A percentile compares a stretch with the other conserved stretches of the same genome.
Conservation (phyloP, 108 stramenopile species). For the Cyclotella baltica region DNA sequence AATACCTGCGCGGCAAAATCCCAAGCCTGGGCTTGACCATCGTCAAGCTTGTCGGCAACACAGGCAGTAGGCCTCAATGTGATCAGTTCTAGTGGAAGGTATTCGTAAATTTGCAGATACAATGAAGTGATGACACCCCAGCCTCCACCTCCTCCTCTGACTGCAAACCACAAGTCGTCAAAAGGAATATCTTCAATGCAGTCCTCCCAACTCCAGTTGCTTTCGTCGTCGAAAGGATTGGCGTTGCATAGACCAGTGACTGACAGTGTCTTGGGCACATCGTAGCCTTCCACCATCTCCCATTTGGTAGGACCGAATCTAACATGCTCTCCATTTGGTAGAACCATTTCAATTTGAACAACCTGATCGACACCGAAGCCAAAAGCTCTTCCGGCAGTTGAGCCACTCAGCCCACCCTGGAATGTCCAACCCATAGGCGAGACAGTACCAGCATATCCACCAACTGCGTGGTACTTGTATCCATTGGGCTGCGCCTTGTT, state of each 20-base stretch:
- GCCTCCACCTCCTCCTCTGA: slow-evolving; percentile 19
- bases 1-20: background rate
- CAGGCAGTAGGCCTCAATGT: background rate
- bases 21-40: background rate
- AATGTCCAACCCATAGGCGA: slow-evolving; percentile 42
- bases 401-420: slow-evolving; percentile 24
- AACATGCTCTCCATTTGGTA: slow-evolving; percentile 29
- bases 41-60: background rate
- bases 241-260: slow-evolving; percentile 33
- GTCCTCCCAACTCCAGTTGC: slow-evolving; percentile 26
- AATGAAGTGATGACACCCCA: slow-evolving; percentile 38
- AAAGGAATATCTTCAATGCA: slow-evolving; percentile 26
- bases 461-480: slow-evolving; percentile 33
- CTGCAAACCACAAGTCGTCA: slow-evolving; percentile 7
- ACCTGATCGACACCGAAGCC: slow-evolving; percentile 50
- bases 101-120: slow-evolving; percentile 40
- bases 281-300: slow-evolving; percentile 31
- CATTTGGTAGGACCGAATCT: slow-evolving; percentile 47
- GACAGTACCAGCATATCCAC: slow-evolving; percentile 39
- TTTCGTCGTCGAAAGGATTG: slow-evolving; percentile 35
- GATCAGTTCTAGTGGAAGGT: slow-evolving; percentile 1
- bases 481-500: slow-evolving; percentile 26
- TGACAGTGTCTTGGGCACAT: slow-evolving; percentile 13
- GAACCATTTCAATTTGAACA: slow-evolving; percentile 11
- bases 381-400: slow-evolving; percentile 12